These are phyloP conservation scores for Taphrina wiesneri DNA, from an alignment of 1,139 yeast genomes.

Conservation along the genomic window DNA sequence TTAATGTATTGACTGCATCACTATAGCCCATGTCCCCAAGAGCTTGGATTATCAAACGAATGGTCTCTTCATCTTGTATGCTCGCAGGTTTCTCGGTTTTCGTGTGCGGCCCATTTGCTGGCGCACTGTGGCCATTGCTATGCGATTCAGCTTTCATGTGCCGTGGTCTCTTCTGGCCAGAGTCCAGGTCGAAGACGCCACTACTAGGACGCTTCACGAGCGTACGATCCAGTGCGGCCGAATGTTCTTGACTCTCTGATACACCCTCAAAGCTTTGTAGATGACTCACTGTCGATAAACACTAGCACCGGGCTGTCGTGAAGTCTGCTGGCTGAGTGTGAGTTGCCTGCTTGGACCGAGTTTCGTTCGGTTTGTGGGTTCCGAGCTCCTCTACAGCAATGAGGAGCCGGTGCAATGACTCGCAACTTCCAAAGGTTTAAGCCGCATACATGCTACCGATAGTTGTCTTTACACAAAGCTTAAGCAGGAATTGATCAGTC, in stretches of 20 bases:
- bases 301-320: not conserved
- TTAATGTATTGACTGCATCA: conserved; percentile 43
- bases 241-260: not conserved
- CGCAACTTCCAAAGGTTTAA: not conserved
- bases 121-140: not conserved
- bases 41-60: conserved; percentile 55
- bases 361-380: not conserved
- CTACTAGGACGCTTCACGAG: conserved; percentile 5
- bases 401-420: not conserved
- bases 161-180: conserved; percentile 3
- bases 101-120: not conserved
- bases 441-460: too few relatives aligned
- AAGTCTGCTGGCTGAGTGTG: not conserved
- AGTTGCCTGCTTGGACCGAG: not conserved
- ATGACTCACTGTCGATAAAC: not conserved
- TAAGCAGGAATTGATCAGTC: too few relatives aligned
- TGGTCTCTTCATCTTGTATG: conserved; percentile 47
- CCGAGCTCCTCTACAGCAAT: not conserved
- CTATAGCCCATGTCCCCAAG: conserved; percentile 54
- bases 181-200: not conserved
- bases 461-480: too few relatives aligned
- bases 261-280: not conserved
- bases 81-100: conserved; percentile 41
- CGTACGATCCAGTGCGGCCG: conserved; percentile 20
- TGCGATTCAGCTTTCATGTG: conserved; percentile 10